These are phyloP conservation scores for Oryza brachyantha DNA, from an alignment of 176 grass and related monocot species.

Conservation along the genomic window DNA sequence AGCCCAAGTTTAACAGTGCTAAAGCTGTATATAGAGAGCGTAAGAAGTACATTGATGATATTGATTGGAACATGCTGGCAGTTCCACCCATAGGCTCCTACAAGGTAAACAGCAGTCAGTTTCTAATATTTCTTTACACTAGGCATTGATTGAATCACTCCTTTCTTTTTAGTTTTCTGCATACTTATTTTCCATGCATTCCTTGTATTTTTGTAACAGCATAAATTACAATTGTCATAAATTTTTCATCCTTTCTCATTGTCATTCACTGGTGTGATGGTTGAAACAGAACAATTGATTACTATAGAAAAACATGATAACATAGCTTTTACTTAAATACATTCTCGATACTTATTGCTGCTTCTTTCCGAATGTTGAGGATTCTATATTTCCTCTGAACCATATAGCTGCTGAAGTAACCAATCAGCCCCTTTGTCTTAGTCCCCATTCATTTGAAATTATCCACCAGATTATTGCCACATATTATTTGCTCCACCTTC, in stretches of 20 bases:
- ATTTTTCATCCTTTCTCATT: background rate
- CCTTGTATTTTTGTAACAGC: background rate
- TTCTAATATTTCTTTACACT: conserved; percentile 7
- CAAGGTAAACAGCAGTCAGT: conserved; percentile 56
- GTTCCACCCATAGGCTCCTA: conserved; percentile 71
- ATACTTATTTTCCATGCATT: background rate
- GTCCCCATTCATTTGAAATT: too few species aligned
- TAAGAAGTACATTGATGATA: conserved; percentile 92
- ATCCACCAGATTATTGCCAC: background rate
- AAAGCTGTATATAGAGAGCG: conserved; percentile 94
- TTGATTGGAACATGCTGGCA: conserved; percentile 93
- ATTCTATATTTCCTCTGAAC: background rate
- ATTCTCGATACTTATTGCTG: background rate
- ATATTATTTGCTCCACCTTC: too few species aligned
- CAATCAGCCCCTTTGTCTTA: background rate
- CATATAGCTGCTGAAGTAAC: conserved; percentile 10
- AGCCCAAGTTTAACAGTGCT: conserved; percentile 96
- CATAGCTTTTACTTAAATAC: background rate
- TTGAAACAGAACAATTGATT: background rate
- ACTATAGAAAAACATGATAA: background rate
- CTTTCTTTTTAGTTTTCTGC: background rate
- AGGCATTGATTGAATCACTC: background rate
- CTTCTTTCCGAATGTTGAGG: background rate
- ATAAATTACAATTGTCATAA: background rate
- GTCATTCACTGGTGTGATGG: background rate